Conservation (phyloP, 352 stramenopile genomes). For the Globisporangium echinulatum region DNA sequence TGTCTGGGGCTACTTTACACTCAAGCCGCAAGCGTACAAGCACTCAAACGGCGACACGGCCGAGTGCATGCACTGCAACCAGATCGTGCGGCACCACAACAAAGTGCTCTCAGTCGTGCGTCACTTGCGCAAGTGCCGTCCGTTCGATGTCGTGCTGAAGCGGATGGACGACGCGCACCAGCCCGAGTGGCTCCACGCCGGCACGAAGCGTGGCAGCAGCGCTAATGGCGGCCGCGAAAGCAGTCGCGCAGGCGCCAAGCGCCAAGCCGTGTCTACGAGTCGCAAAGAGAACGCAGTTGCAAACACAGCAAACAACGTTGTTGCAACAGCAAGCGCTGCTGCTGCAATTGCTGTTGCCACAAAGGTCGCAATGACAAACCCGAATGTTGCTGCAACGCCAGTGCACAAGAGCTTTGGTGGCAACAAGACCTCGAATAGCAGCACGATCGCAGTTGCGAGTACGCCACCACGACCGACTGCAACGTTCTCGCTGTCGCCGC, state of each 20-base stretch:
- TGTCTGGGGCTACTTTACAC: neutral
- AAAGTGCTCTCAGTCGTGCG: neutral
- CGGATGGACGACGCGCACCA: neutral
- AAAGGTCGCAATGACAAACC: too few relatives aligned
- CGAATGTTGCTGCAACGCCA: too few relatives aligned
- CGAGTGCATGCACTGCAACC: conserved; percentile 1
- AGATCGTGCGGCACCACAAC: conserved; percentile 5
- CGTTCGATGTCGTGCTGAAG: neutral
- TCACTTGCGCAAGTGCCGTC: conserved; percentile 2
- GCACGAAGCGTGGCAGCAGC: neutral
- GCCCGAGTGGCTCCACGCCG: neutral
- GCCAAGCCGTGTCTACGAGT: too few relatives aligned
- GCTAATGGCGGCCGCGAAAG: neutral
- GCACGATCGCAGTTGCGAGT: too few relatives aligned
- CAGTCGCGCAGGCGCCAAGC: neutral
- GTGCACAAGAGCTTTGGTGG: too few relatives aligned
- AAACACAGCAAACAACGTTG: too few relatives aligned
- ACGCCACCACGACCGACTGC: too few relatives aligned
- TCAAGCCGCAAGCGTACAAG: neutral
- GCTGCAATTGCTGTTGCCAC: too few relatives aligned
- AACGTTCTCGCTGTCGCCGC: too few relatives aligned
- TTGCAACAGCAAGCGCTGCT: too few relatives aligned
- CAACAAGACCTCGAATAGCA: too few relatives aligned
- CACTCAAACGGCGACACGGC: conserved; percentile 2
- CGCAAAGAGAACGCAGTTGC: too few relatives aligned